These are phyloP conservation scores for Cyberlindnera maritima DNA, from an alignment of 805 yeast genomes.

Conservation along the genomic window DNA sequence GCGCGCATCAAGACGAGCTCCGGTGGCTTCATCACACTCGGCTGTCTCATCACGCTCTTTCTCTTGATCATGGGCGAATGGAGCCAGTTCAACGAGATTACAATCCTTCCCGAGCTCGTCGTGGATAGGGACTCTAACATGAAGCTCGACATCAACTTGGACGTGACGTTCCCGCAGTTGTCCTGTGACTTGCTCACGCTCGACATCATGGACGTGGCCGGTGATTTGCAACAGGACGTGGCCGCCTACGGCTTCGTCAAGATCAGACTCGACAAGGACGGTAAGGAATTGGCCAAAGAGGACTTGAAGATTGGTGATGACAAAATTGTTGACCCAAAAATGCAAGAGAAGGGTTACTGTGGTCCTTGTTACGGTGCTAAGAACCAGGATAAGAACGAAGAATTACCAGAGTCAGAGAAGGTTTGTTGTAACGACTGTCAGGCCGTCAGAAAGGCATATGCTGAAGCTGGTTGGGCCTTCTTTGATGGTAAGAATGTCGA, in stretches of 20 bases:
- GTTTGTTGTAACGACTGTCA: slow-evolving; percentile 85
- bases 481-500: slow-evolving; percentile 82
- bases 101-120: slow-evolving; percentile 76
- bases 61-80: slow-evolving; percentile 73
- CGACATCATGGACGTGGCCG: slow-evolving; percentile 87
- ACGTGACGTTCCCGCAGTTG: slow-evolving; percentile 75
- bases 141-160: slow-evolving; percentile 74
- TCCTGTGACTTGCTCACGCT: slow-evolving; percentile 83
- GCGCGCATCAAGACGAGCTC: slow-evolving; percentile 83
- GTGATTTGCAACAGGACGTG: slow-evolving; percentile 77
- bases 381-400: slow-evolving; percentile 50
- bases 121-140: slow-evolving; percentile 81
- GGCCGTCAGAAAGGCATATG: slow-evolving; percentile 77
- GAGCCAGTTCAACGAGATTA: slow-evolving; percentile 63
- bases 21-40: slow-evolving; percentile 85
- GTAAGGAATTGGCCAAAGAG: slow-evolving; percentile 43
- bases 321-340: slow-evolving; percentile 19
- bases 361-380: slow-evolving; percentile 90
- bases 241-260: slow-evolving; percentile 68
- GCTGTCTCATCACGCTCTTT: slow-evolving; percentile 59
- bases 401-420: slow-evolving; percentile 36
- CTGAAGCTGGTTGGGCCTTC: slow-evolving; percentile 79
- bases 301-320: slow-evolving; percentile 42
- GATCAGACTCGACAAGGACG: slow-evolving; percentile 56
- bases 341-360: slow-evolving; percentile 51